These are phyloP conservation scores for Piedraia hortae DNA, from an alignment of 2,329 filamentous ascomycete genomes.

Conservation along the genomic window DNA sequence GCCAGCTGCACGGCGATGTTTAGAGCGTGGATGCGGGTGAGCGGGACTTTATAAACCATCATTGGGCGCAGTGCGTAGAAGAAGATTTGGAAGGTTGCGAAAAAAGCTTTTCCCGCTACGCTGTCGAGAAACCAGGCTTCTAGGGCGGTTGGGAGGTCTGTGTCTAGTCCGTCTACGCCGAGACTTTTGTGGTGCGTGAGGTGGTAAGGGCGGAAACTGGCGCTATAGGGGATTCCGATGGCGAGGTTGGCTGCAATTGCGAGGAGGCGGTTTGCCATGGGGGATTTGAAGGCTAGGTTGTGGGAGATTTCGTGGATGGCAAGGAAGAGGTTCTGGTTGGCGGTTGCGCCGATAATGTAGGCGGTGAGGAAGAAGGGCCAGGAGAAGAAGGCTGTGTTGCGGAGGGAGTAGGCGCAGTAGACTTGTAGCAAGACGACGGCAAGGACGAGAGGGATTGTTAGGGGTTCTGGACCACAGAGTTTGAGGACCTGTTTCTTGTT, in stretches of 20 bases:
- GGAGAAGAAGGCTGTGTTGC: constrained; percentile 51
- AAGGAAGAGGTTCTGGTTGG: constrained; percentile 95
- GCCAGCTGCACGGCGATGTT: constrained; percentile 52
- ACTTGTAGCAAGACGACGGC: constrained; percentile 65
- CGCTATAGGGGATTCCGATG: constrained; percentile 86
- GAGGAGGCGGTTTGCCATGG: constrained; percentile 54
- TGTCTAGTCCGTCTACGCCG: constrained; percentile 84
- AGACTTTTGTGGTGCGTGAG: constrained; percentile 97
- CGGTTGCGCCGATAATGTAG: constrained; percentile 77
- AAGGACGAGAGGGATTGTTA: constrained; percentile 80
- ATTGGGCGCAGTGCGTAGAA: constrained; percentile 95
- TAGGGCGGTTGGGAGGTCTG: constrained; percentile 72
- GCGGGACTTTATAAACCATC: constrained; percentile 68
- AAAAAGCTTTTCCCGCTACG: constrained; percentile 88
- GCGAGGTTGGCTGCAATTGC: constrained; percentile 88
- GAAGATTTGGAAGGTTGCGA: constrained; percentile 96
- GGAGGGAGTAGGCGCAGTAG: constrained; percentile 46
- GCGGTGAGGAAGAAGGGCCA: constrained; percentile 64
- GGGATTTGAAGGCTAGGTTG: constrained; percentile 73
- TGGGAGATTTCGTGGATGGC: constrained; percentile 98
- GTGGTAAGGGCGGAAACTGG: constrained; percentile 90
- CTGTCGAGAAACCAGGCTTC: constrained; percentile 88
- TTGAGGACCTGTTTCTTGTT: constrained; percentile 46
- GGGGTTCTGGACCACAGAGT: constrained; percentile 80
- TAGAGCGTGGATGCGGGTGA: constrained; percentile 59